Evolutionary conservation across 2,329 filamentous ascomycete genomes (phyloP).

Genomic region (Hysterium pulicare): DNA sequence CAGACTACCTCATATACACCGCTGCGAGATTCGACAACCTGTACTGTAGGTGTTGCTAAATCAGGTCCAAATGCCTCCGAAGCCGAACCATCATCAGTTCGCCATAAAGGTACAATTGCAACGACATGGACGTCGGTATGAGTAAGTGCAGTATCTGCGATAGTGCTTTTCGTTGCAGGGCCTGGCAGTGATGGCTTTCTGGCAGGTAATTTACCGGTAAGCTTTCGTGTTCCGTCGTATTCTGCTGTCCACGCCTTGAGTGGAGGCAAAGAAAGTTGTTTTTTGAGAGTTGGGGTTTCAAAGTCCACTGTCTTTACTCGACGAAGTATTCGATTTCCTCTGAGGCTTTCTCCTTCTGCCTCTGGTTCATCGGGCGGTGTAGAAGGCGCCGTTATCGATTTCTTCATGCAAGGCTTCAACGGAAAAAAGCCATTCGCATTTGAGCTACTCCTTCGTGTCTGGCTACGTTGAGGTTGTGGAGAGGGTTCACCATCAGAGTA

Average conservation of each 20-base stretch:
- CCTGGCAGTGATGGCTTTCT: conserved; percentile 9
- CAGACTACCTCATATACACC: conserved; percentile 30
- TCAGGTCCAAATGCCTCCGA: conserved; percentile 9
- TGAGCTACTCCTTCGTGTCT: conserved; percentile 1
- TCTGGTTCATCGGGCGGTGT: conserved; percentile 12
- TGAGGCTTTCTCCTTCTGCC: background rate
- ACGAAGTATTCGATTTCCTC: conserved; percentile 11
- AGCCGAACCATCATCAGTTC: background rate
- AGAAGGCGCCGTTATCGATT: conserved; percentile 18
- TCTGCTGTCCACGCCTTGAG: conserved; percentile 5
- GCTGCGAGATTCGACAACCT: conserved; percentile 26
- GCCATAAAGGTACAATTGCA: conserved; percentile 20
- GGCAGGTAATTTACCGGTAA: no score
- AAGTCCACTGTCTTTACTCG: conserved; percentile 32
- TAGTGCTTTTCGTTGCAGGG: conserved; percentile 17
- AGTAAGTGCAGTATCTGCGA: conserved; percentile 27
- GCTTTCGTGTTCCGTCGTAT: background rate
- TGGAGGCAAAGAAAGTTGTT: conserved; percentile 5
- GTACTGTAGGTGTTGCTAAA: conserved; percentile 31
- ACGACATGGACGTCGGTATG: conserved; percentile 35
- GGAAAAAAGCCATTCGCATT: conserved; percentile 4
- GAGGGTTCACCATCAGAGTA: background rate
- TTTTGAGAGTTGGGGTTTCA: conserved; percentile 10
- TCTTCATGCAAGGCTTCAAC: conserved; percentile 28
- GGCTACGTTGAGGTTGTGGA: conserved; percentile 2